Conservation (phyloP, 2,329 filamentous ascomycete genomes). For the Alternaria alternata region DNA sequence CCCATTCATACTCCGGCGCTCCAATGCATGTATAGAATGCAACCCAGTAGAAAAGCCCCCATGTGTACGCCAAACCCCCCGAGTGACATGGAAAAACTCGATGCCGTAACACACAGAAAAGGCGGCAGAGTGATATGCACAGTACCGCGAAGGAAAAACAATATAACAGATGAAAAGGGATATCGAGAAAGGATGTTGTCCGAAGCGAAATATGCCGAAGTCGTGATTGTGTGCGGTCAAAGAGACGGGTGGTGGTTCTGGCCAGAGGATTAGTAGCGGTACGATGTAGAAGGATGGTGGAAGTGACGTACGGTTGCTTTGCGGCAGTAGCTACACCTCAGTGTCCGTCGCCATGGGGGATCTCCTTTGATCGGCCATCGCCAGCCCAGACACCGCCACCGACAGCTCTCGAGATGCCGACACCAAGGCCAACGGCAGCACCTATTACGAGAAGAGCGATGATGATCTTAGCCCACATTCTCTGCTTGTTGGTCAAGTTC, state of each 20-base stretch:
- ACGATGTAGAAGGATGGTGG: not conserved
- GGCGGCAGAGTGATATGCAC: slow-evolving; percentile 20
- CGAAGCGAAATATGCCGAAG: slow-evolving; percentile 23
- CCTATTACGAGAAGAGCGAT: slow-evolving; percentile 57
- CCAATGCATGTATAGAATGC: slow-evolving; percentile 18
- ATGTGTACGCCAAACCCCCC: slow-evolving; percentile 10
- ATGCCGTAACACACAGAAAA: slow-evolving; percentile 9
- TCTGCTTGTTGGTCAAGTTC: slow-evolving; percentile 54
- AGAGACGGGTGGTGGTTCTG: slow-evolving; percentile 8
- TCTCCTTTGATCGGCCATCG: slow-evolving; percentile 49
- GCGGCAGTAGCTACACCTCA: not conserved
- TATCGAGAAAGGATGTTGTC: slow-evolving; percentile 27
- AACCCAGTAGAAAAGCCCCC: slow-evolving; percentile 3
- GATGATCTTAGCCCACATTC: slow-evolving; percentile 55
- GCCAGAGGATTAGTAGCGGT: not conserved
- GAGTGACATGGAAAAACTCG: slow-evolving; percentile 14
- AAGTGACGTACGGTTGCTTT: not conserved
- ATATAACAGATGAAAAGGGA: slow-evolving; percentile 27
- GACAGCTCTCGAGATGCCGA: slow-evolving; percentile 59
- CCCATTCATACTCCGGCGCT: slow-evolving; percentile 19
- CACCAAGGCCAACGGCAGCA: slow-evolving; percentile 57
- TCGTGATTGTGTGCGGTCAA: slow-evolving; percentile 14
- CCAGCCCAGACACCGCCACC: slow-evolving; percentile 57
- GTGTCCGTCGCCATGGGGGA: slow-evolving; percentile 35
- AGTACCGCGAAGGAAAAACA: slow-evolving; percentile 20